Percentiles rank a stretch among this genome's conserved stretches.
Evolutionary conservation across 78 protist genomes (phyloP).

Genomic region (Dictyostelium intermedium): DNA sequence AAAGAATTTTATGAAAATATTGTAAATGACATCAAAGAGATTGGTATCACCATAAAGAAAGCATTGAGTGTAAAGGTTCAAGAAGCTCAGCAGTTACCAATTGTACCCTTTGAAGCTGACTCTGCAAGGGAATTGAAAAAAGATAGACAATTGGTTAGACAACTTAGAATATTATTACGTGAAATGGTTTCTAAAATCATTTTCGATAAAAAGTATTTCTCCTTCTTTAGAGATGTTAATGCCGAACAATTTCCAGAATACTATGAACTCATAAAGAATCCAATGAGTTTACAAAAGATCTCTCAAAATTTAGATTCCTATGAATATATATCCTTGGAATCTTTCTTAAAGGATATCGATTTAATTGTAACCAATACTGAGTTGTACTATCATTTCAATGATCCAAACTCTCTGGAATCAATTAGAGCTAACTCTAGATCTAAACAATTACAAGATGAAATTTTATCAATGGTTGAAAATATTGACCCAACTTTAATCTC

Average conservation of each 20-base stretch:
- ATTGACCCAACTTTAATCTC: conserved; percentile 29
- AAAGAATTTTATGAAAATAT: not conserved
- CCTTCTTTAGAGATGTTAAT: conserved; percentile 57
- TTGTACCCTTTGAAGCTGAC: not conserved
- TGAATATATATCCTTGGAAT: conserved; percentile 17
- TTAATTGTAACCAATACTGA: conserved; percentile 33
- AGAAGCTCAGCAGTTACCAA: conserved; percentile 13
- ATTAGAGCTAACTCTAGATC: conserved; percentile 35
- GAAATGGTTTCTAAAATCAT: conserved; percentile 52
- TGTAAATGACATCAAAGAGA: conserved; percentile 11
- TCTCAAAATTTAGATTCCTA: conserved; percentile 36
- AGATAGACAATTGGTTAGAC: conserved; percentile 62
- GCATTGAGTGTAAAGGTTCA: not conserved
- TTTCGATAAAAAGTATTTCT: conserved; percentile 43
- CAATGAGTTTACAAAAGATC: conserved; percentile 49
- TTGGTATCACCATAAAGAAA: not conserved
- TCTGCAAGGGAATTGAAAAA: conserved; percentile 29
- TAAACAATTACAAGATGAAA: conserved; percentile 54
- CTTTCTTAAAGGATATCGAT: conserved; percentile 58
- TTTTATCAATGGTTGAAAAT: conserved; percentile 34
- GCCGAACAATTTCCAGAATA: conserved; percentile 54
- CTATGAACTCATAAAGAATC: conserved; percentile 66
- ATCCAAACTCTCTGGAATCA: conserved; percentile 19
- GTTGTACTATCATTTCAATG: conserved; percentile 20
- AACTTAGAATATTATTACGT: conserved; percentile 54